These are phyloP conservation scores for Lecanoromycetidae sp. DNA, from an alignment of 2,329 filamentous ascomycete species.

Conservation along the genomic window DNA sequence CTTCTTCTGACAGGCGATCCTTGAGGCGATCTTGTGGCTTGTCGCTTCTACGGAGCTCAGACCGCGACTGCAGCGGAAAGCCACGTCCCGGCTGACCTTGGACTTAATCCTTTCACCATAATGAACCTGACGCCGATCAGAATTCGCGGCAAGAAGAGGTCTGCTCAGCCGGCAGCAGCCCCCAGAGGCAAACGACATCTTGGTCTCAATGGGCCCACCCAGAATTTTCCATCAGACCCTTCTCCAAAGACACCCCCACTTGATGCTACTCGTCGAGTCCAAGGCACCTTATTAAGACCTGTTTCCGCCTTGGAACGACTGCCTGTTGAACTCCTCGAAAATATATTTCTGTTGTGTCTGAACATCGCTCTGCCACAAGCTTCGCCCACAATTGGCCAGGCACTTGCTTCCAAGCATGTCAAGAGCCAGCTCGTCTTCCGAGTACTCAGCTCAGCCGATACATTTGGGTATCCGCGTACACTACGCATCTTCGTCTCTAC, in stretches of 20 bases:
- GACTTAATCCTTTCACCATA: background rate
- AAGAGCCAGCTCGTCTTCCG: constrained; percentile 31
- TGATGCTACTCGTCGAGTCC: background rate
- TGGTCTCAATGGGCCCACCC: background rate
- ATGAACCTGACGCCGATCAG: constrained; percentile 24
- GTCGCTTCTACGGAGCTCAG: background rate
- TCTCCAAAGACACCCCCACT: background rate
- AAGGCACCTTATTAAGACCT: background rate
- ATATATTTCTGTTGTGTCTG: constrained; percentile 38
- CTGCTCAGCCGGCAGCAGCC: constrained; percentile 13
- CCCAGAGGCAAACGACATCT: background rate
- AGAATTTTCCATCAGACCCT: too few species aligned
- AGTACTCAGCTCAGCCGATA: constrained; percentile 22
- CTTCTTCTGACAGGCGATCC: background rate
- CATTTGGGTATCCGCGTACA: constrained; percentile 21
- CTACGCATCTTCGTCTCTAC: constrained; percentile 21
- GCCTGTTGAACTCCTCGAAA: constrained; percentile 40
- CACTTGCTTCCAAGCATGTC: constrained; percentile 31
- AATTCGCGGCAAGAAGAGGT: constrained; percentile 23
- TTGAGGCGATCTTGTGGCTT: constrained; percentile 1
- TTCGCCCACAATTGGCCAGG: constrained; percentile 30
- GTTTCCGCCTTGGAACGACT: constrained; percentile 33
- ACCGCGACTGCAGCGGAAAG: too few species aligned
- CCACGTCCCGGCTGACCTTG: too few species aligned
- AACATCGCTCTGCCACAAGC: constrained; percentile 34